Evolutionary conservation across 306 rosid genomes (phyloP), one percentile per base, ranked within the genome.

Genomic region (Fragaria nilgerrensis): DNA sequence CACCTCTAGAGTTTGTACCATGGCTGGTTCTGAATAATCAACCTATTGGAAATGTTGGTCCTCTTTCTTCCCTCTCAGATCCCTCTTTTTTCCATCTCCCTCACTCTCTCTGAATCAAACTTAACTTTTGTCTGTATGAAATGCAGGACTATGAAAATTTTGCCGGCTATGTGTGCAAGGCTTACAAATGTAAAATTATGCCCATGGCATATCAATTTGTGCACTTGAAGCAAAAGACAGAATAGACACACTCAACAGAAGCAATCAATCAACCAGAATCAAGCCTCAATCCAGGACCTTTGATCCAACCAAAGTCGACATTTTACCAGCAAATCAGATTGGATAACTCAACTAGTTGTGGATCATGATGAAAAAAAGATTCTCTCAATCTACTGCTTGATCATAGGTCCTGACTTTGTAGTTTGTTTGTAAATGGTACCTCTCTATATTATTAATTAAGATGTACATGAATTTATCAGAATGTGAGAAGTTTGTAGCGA

Each of bases 1-100:
- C 92, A 17, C 87, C 87, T 7, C 93, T 83, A 29, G 84, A 84
- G 75, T 92, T 87, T 72, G 92, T 94, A 47, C 97, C 98, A 70
- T 92, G 98, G 98, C 91, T 94, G 62, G 87, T 94, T 63, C 91
- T 92, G 53, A 87, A 94, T 55, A 79, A 87, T 76, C 84, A 88
- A 53, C 79, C 98, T 32, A 86, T 94, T 43, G 86, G 84, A 84
- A 96, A 88, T 93, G 93, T 89, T 72, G 48, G 71, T 74, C 23
- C 16, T 80, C 75, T 32, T 67, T 56, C 56, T 74, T 56, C 3
- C 72, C 27, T 10, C 32, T 73, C 22, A 50, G 2, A 17, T 56
- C 32, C 1, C 64, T 22, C 64, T 58, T 17, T 76, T 50, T 0
- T 14, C 5, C 55, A 2, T 41, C 34, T 62, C 49, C 39, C 23